Evolutionary conservation across 257 asterid species (phyloP), one percentile per base, ranked within the genome.

Genomic region (Solanum dulcamara): DNA sequence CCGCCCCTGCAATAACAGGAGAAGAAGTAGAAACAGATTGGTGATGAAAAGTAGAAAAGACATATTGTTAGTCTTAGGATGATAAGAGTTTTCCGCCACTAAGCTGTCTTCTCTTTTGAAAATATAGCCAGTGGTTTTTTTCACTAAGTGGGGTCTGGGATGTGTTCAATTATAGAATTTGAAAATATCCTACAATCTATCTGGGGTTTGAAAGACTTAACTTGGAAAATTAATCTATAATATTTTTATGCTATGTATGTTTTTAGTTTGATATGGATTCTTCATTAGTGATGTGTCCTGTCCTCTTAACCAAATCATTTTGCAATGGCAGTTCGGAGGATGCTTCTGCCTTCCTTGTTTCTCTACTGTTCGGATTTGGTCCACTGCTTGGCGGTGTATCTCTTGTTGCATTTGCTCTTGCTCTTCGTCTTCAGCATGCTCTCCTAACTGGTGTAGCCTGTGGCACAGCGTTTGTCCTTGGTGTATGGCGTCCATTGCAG

Each of bases 401-500:
- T 79, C 97, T 97, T 14, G 90, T 94, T 48, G 94, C 97, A 80
- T 95, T 93, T 85, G 98, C 98, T 70, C 93, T 93, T 48, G 91
- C 95, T 48, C 91, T 95, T 86, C 93, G 86, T 13, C 98, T 92
- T 68, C 98, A 94, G 87, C 99, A 94, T 46, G 94, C 99, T n/a
- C 90, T 97, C 85, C 98, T 97, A 83, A 94, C 98, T 1, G 98
- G 98, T 68, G 89, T 91, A 67, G 98, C 99, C 83, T 94, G 97
- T 14, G 99, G 99, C 86, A 91, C 93, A 46, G 98, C 98, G 89
- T 94, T 94, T 44, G 91, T 97, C 84, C 98, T 97, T 2, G 97
- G 97, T 37, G 86, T 90, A 33, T 97, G 98, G 98, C 90, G 99
- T 81, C 99, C 99, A 83, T 91, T 95, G 62, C 98, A 94, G 83